Conservation (phyloP, 2,329 filamentous ascomycete species). For the Talaromyces sp. region DNA sequence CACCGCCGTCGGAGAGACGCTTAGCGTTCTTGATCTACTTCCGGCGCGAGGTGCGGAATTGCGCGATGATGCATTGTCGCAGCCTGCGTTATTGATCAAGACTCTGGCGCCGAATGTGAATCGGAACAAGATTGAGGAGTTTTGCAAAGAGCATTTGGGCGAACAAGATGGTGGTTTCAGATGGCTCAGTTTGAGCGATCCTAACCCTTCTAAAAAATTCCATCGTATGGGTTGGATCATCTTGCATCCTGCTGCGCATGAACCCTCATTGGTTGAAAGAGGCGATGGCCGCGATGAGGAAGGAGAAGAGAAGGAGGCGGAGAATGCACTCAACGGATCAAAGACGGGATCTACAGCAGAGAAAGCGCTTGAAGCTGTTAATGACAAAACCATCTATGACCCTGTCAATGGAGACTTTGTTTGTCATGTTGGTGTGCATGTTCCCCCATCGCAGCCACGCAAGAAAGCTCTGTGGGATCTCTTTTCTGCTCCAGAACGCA, state of each 20-base stretch:
- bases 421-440: conserved; percentile 94
- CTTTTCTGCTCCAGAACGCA: conserved; percentile 88
- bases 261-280: conserved; percentile 62
- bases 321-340: conserved; percentile 31
- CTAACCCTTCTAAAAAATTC: conserved; percentile 94
- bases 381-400: conserved; percentile 95
- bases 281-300: conserved; percentile 70
- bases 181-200: conserved; percentile 92
- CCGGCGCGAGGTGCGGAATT: conserved; percentile 80
- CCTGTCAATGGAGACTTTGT: conserved; percentile 92
- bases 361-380: conserved; percentile 87
- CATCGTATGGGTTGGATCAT: conserved; percentile 99
- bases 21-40: conserved; percentile 86
- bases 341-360: conserved; percentile 60
- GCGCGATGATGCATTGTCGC: conserved; percentile 79
- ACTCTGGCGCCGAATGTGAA: conserved; percentile 96
- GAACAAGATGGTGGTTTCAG: conserved; percentile 90
- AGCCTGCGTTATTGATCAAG: conserved; percentile 94
- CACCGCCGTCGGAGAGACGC: conserved; percentile 83
- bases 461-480: conserved; percentile 98
- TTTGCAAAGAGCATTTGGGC: conserved; percentile 90
- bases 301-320: conserved; percentile 51
- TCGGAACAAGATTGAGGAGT: conserved; percentile 85
- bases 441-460: conserved; percentile 75
- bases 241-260: conserved; percentile 74